Evolutionary conservation across 176 grass and related monocot species (phyloP).

Genomic region (Thalia dealbata): DNA sequence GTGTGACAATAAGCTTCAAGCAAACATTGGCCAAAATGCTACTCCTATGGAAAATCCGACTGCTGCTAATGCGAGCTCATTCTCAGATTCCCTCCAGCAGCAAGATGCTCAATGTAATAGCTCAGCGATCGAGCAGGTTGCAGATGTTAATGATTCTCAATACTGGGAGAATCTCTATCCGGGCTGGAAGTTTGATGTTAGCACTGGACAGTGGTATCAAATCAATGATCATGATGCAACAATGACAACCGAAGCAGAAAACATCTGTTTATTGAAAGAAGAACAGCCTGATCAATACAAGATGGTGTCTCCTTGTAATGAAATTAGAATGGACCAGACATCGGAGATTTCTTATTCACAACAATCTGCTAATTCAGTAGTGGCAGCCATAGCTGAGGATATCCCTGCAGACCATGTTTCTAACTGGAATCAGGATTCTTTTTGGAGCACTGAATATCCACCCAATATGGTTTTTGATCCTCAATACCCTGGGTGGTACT

Average conservation of each 20-base stretch:
- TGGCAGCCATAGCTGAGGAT: slow-evolving; percentile 71
- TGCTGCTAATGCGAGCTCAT: neutral
- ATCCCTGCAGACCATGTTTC: slow-evolving; percentile 8
- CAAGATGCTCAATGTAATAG: neutral
- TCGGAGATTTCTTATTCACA: slow-evolving; percentile 35
- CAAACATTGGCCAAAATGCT: neutral
- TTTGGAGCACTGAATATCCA: slow-evolving; percentile 33
- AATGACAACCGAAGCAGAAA: slow-evolving; percentile 17
- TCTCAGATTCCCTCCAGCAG: neutral
- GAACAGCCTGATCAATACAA: no score
- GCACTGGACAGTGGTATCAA: slow-evolving; percentile 74
- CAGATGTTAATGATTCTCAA: slow-evolving; percentile 35
- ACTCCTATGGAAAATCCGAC: neutral
- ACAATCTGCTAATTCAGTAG: slow-evolving; percentile 33
- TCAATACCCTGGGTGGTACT: slow-evolving; percentile 87
- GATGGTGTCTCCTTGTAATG: no score
- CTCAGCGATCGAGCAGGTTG: neutral
- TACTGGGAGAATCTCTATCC: slow-evolving; percentile 69
- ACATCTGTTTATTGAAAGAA: no score
- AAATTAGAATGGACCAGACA: neutral
- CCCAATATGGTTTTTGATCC: slow-evolving; percentile 84
- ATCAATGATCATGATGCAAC: slow-evolving; percentile 23
- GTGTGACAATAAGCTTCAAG: slow-evolving; percentile 13
- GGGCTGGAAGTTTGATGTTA: slow-evolving; percentile 66
- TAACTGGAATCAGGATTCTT: slow-evolving; percentile 28